Percentiles rank a stretch among this genome's conserved stretches.
Conservation (phyloP, 441 rosid species). For the Pelargonium myrrhifolium region DNA sequence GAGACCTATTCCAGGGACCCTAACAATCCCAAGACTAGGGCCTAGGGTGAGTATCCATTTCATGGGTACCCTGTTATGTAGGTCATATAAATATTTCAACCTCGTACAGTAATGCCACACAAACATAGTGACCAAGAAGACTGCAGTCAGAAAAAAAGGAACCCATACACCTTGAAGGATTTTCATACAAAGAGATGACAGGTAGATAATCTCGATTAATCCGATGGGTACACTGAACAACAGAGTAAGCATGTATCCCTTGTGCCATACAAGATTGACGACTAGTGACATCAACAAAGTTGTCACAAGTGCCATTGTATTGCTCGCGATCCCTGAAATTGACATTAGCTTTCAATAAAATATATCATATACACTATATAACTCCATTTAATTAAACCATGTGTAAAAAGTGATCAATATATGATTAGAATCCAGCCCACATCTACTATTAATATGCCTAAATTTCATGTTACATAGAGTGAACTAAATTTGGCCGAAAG, state of each 20-base stretch:
- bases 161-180: slow-evolving; percentile 90
- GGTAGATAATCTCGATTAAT: slow-evolving; percentile 66
- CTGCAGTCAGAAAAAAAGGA: slow-evolving; percentile 58
- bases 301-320: slow-evolving; percentile 73
- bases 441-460: too few relatives aligned
- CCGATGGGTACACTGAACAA: slow-evolving; percentile 57
- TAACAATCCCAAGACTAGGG: slow-evolving; percentile 91
- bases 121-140: slow-evolving; percentile 69
- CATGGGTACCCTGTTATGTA: slow-evolving; percentile 85
- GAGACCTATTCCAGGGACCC: slow-evolving; percentile 90
- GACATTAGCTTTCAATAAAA: slow-evolving; percentile 10
- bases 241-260: slow-evolving; percentile 42
- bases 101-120: slow-evolving; percentile 90
- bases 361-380: not conserved
- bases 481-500: too few relatives aligned
- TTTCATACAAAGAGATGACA: slow-evolving; percentile 71
- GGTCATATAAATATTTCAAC: slow-evolving; percentile 72
- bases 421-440: too few relatives aligned
- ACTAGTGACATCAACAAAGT: slow-evolving; percentile 87
- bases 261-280: slow-evolving; percentile 71
- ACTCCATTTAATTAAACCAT: slow-evolving; percentile 14
- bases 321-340: slow-evolving; percentile 74
- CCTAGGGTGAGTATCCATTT: slow-evolving; percentile 85
- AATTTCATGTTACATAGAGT: too few relatives aligned
- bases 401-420: too few relatives aligned